A percentile compares a stretch with the other conserved stretches of the same genome.
These are phyloP conservation scores for Purpureocillium takamizusanense DNA, from an alignment of 2,329 filamentous ascomycete species.

Conservation along the genomic window DNA sequence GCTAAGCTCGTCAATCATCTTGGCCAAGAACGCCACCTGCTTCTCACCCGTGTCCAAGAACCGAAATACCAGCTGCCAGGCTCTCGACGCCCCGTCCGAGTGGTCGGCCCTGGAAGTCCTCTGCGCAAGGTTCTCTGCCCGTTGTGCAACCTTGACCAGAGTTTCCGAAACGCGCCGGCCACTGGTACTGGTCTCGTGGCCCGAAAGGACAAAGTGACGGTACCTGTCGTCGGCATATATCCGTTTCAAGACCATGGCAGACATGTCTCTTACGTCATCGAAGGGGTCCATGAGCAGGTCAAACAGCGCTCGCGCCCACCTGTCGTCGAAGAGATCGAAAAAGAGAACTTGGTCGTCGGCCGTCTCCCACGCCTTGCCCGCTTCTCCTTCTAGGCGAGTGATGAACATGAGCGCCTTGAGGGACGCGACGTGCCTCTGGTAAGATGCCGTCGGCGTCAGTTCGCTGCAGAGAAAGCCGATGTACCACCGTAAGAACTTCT, in stretches of 20 bases:
- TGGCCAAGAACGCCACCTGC: slow-evolving; percentile 42
- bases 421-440: slow-evolving; percentile 79
- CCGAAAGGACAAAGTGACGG: slow-evolving; percentile 13
- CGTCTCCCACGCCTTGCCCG: slow-evolving; percentile 28
- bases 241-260: slow-evolving; percentile 39
- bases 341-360: slow-evolving; percentile 28
- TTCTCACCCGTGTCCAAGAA: slow-evolving; percentile 36
- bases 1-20: slow-evolving; percentile 54
- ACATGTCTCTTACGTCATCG: slow-evolving; percentile 70
- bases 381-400: slow-evolving; percentile 60
- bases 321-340: slow-evolving; percentile 33
- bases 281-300: slow-evolving; percentile 85
- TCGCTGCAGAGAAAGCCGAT: slow-evolving; percentile 63
- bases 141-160: slow-evolving; percentile 37
- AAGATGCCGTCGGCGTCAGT: slow-evolving; percentile 72
- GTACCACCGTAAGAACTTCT: slow-evolving; percentile 67
- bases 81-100: slow-evolving; percentile 79
- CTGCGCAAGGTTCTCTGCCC: slow-evolving; percentile 50
- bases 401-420: slow-evolving; percentile 62
- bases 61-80: slow-evolving; percentile 60
- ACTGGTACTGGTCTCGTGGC: slow-evolving; percentile 3
- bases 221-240: slow-evolving; percentile 34
- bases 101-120: slow-evolving; percentile 80
- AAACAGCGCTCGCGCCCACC: slow-evolving; percentile 55
- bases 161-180: slow-evolving; percentile 15